Conservation (phyloP, 2,329 filamentous ascomycete species). For the Trichophyton verrucosum region DNA sequence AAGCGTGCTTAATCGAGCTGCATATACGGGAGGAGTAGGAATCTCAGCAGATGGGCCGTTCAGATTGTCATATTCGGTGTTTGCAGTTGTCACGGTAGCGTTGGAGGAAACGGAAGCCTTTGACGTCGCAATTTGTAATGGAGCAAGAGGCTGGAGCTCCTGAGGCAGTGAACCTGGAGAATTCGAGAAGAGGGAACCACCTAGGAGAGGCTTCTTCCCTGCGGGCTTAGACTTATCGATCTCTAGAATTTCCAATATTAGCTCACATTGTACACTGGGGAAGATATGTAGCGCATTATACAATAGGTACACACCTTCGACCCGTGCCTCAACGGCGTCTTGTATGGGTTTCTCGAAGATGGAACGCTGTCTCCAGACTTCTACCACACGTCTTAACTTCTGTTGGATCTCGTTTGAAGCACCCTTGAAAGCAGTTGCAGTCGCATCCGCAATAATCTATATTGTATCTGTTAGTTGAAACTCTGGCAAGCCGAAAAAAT, state of each 20-base stretch:
- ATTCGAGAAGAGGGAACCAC: conserved; percentile 59
- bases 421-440: conserved; percentile 78
- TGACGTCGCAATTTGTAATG: conserved; percentile 58
- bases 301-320: conserved; percentile 53
- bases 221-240: conserved; percentile 44
- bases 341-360: conserved; percentile 78
- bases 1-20: conserved; percentile 77
- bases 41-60: conserved; percentile 55
- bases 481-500: conserved; percentile 13
- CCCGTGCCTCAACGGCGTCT: conserved; percentile 62
- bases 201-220: conserved; percentile 45
- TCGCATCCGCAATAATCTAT: conserved; percentile 76
- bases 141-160: conserved; percentile 64
- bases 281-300: background rate
- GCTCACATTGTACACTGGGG: background rate
- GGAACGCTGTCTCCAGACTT: conserved; percentile 78
- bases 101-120: conserved; percentile 61
- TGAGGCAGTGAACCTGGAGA: conserved; percentile 50
- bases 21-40: conserved; percentile 79
- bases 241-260: conserved; percentile 26
- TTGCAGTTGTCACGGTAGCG: conserved; percentile 55
- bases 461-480: conserved; percentile 15
- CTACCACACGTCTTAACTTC: conserved; percentile 77
- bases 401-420: conserved; percentile 73
- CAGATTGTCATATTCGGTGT: conserved; percentile 72